These are phyloP conservation scores for Aureobasidium sp. DNA, from an alignment of 2,329 filamentous ascomycete species.

Conservation along the genomic window DNA sequence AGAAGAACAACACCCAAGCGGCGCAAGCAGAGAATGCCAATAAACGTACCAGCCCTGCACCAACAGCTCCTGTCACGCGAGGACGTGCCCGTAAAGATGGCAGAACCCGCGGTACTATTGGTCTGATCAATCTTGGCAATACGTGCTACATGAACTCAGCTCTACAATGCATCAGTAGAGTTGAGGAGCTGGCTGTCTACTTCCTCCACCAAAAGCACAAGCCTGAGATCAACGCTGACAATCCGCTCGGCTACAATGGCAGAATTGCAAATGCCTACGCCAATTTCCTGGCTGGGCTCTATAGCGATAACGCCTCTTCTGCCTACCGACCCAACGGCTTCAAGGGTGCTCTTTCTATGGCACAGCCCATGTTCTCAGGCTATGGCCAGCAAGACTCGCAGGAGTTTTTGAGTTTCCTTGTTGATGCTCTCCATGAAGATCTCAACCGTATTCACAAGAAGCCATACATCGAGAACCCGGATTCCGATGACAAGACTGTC, in stretches of 20 bases:
- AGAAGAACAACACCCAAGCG: conserved; percentile 40
- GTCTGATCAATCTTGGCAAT: conserved; percentile 85
- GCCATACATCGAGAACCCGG: conserved; percentile 94
- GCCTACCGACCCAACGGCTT: conserved; percentile 74
- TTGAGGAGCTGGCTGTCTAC: conserved; percentile 88
- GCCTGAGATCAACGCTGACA: conserved; percentile 74
- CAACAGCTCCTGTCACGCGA: conserved; percentile 56
- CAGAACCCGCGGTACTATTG: conserved; percentile 67
- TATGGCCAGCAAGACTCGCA: conserved; percentile 97
- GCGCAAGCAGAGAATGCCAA: conserved; percentile 31
- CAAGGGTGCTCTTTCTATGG: conserved; percentile 73
- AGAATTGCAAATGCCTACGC: conserved; percentile 82
- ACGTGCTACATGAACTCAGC: conserved; percentile 99
- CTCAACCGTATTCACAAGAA: conserved; percentile 91
- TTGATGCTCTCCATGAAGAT: conserved; percentile 93
- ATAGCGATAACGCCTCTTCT: conserved; percentile 58
- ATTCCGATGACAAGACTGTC: conserved; percentile 95
- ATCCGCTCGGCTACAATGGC: conserved; percentile 79
- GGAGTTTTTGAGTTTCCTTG: conserved; percentile 88
- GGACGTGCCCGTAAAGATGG: conserved; percentile 65
- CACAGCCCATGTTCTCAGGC: conserved; percentile 80
- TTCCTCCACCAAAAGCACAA: conserved; percentile 69
- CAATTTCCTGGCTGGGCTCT: conserved; percentile 68
- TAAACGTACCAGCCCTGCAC: conserved; percentile 66
- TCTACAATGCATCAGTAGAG: conserved; percentile 85